Base-by-base conservation (phyloP, 495 filamentous ascomycete genomes). In the Aspergillus sclerotioniger region DNA sequence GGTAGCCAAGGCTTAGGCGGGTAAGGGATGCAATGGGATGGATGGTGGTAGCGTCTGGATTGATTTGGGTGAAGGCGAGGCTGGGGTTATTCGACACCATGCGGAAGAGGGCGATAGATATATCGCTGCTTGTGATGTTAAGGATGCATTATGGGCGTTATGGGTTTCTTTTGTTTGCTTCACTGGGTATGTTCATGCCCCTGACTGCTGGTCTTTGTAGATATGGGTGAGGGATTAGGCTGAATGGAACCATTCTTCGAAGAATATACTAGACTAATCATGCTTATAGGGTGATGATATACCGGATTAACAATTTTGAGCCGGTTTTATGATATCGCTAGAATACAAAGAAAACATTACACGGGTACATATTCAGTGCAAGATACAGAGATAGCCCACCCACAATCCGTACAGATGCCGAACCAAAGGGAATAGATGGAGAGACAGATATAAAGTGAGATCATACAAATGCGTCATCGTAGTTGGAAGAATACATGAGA, bases 1-100 rank as follows among this genome's bases (percentile, higher is more conserved):
- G 65, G 77, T 63, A 58, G 31, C 60, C 1, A 77, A 81, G 65
- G 71, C 70, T 56, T 82, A 46, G 52, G 16, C 33, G 6, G 35
- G 2, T 39, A 13, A 3, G 20, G 10, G 35, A 12, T 5, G 3
- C 9, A 15, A 19, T 25, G 25, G 21, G 17, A 31, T 21, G 46
- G 19, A 16, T 16, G 7, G 44, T 32, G 19, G 37, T n/a, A 35
- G 7, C 32, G 33, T 25, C 6, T 29, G 20, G 45, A 4, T 25
- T 47, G 41, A 9, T 17, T 21, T 29, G 28, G 17, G 20, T 4
- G n/a, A 8, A 21, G 12, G 7, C 16, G 35, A 19, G 29, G 17
- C 13, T 33, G 12, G 47, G 17, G 9, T 41, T 59, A 19, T 12
- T 8, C 20, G 43, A 16, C 7, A 41, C 16, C n/a, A 28, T 7